Conservation (phyloP, 1,284 basidiomycete species). For the Leccinum pachyderme region DNA sequence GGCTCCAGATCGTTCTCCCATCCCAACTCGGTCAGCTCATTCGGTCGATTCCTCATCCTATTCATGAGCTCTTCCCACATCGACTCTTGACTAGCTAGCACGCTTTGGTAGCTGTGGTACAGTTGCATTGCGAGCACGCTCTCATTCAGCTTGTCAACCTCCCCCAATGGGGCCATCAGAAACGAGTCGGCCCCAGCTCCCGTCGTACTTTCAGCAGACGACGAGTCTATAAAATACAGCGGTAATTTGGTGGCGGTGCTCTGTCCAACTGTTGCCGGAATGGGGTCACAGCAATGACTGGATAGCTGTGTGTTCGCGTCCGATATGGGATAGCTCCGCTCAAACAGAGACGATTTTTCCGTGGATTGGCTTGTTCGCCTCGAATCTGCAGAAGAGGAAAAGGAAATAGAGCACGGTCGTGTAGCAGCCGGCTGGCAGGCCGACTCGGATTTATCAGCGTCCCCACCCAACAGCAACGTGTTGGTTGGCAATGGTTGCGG, state of each 20-base stretch:
- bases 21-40: constrained; percentile 53
- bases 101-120: constrained; percentile 58
- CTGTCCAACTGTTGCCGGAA: constrained; percentile 10
- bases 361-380: constrained; percentile 31
- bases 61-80: constrained; percentile 79
- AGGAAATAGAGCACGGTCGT: constrained; percentile 46
- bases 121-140: constrained; percentile 71
- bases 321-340: constrained; percentile 19
- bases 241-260: constrained; percentile 17
- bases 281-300: constrained; percentile 14
- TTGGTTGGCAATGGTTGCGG: constrained; percentile 45
- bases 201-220: constrained; percentile 36
- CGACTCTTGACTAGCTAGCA: constrained; percentile 70
- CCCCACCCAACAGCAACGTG: constrained; percentile 19
- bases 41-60: constrained; percentile 51
- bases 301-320: constrained; percentile 27
- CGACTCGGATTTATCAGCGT: constrained; percentile 25
- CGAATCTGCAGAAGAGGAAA: constrained; percentile 41
- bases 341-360: constrained; percentile 34
- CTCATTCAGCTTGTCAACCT: constrained; percentile 49
- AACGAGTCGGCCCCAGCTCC: constrained; percentile 35
- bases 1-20: constrained; percentile 68
- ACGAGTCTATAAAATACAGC: constrained; percentile 32
- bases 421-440: constrained; percentile 18
- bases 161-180: constrained; percentile 45